Conservation (phyloP, 805 yeast genomes). For the Candida ulmi region DNA sequence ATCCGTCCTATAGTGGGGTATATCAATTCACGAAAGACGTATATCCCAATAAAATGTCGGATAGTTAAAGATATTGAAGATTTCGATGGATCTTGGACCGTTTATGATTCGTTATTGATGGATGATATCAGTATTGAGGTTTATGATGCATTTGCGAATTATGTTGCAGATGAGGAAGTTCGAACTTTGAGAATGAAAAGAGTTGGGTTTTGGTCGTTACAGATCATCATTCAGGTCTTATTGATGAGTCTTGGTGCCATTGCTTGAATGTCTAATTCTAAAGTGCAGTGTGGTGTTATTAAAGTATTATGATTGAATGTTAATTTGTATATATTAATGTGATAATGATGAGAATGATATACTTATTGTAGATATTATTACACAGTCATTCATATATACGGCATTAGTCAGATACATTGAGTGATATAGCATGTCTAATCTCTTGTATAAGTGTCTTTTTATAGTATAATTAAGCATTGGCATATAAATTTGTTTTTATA, state of each 20-base stretch:
- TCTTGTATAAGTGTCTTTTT: too few species aligned
- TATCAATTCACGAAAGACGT: slow-evolving; percentile 84
- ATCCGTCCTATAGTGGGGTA: slow-evolving; percentile 94
- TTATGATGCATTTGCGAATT: slow-evolving; percentile 83
- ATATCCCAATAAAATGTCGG: slow-evolving; percentile 80
- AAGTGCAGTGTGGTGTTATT: slow-evolving; percentile 12
- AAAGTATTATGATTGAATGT: too few species aligned
- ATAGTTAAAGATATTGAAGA: slow-evolving; percentile 75
- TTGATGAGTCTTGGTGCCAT: slow-evolving; percentile 79
- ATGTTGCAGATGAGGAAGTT: slow-evolving; percentile 83
- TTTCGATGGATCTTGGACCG: slow-evolving; percentile 95
- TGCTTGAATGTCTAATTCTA: slow-evolving; percentile 24
- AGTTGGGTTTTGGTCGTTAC: slow-evolving; percentile 91
- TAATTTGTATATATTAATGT: too few species aligned
- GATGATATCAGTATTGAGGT: slow-evolving; percentile 86
- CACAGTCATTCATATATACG: too few species aligned
- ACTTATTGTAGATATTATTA: too few species aligned
- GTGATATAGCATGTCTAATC: too few species aligned
- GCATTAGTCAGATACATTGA: too few species aligned
- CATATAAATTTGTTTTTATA: too few species aligned
- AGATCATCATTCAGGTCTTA: slow-evolving; percentile 72
- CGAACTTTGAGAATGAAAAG: slow-evolving; percentile 67
- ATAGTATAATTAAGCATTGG: too few species aligned
- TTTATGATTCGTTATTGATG: slow-evolving; percentile 86
- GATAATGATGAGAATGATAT: too few species aligned